Evolutionary conservation across 371 early-diverging fungal species (phyloP).

Genomic region (Gilbertella persicaria): DNA sequence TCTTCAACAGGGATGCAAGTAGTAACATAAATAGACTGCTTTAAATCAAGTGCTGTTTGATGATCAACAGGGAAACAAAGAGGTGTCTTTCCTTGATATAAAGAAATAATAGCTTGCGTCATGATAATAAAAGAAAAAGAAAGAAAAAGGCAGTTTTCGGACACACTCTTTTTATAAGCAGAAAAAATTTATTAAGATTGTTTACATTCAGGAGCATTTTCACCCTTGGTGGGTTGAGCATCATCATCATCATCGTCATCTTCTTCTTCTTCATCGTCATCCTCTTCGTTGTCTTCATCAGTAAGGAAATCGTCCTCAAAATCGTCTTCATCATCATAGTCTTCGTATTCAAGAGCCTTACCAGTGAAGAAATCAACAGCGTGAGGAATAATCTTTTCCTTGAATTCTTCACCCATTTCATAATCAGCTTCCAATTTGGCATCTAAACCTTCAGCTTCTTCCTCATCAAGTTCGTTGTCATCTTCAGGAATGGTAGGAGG

Average conservation of each 20-base stretch:
- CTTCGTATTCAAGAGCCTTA: conserved; percentile 85
- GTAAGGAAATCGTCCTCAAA: conserved; percentile 71
- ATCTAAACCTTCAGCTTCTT: conserved; percentile 77
- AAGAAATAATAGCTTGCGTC: conserved; percentile 42
- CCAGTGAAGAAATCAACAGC: conserved; percentile 99
- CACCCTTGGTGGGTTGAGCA: conserved; percentile 49
- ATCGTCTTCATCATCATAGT: conserved; percentile 68
- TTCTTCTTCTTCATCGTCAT: conserved; percentile 51
- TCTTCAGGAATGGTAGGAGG: conserved; percentile 78
- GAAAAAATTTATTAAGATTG: conserved; percentile 38
- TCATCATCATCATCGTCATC: conserved; percentile 65
- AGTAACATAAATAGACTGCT: conserved; percentile 33
- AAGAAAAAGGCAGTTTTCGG: neutral
- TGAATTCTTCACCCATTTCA: conserved; percentile 94
- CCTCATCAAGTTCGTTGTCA: conserved; percentile 72
- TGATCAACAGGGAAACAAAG: conserved; percentile 27
- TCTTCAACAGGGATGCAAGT: conserved; percentile 48
- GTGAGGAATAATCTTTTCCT: conserved; percentile 92
- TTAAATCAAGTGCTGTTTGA: conserved; percentile 27
- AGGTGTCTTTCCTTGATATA: conserved; percentile 23
- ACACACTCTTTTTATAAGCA: neutral
- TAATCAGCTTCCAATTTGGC: conserved; percentile 90
- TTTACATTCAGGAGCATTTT: conserved; percentile 68
- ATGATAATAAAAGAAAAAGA: conserved; percentile 7
- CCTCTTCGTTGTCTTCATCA: conserved; percentile 64